Conservation (phyloP, 225 moss, liverwort and hornwort genomes). For the Lunularia cruciata region DNA sequence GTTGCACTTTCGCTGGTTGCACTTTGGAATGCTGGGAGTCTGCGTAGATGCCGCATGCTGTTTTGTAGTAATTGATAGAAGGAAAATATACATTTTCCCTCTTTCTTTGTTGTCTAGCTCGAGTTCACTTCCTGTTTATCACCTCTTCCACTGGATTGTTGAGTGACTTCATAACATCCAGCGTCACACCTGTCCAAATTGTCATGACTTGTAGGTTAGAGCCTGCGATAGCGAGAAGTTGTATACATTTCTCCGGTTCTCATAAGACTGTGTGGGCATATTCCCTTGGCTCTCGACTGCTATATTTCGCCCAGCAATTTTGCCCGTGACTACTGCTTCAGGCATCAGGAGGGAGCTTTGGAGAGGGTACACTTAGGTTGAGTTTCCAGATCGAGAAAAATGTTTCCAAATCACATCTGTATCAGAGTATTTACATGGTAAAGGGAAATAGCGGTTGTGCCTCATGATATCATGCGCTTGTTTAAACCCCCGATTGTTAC, state of each 20-base stretch:
- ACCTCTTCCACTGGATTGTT: too few species aligned
- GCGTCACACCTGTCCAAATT: too few species aligned
- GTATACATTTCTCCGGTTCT: too few species aligned
- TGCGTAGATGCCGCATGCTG: not conserved
- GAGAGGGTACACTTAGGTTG: not conserved
- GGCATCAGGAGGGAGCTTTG: not conserved
- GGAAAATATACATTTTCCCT: not conserved
- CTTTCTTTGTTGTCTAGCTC: not conserved
- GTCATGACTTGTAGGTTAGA: too few species aligned
- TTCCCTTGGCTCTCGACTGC: too few species aligned
- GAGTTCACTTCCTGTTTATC: too few species aligned
- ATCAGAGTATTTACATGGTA: not conserved
- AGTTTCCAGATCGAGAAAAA: not conserved
- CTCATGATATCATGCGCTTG: not conserved
- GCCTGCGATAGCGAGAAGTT: too few species aligned
- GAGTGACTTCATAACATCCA: too few species aligned
- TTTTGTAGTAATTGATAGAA: not conserved
- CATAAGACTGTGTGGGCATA: too few species aligned
- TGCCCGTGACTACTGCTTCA: too few species aligned
- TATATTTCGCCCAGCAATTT: too few species aligned
- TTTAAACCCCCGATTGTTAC: not conserved
- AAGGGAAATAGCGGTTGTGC: not conserved
- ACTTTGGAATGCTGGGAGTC: constrained; percentile 6
- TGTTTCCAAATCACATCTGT: not conserved
- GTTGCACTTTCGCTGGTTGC: constrained; percentile 19